These are phyloP conservation scores for Hymenoscyphus albidus DNA, from an alignment of 2,329 filamentous ascomycete species.

Conservation along the genomic window DNA sequence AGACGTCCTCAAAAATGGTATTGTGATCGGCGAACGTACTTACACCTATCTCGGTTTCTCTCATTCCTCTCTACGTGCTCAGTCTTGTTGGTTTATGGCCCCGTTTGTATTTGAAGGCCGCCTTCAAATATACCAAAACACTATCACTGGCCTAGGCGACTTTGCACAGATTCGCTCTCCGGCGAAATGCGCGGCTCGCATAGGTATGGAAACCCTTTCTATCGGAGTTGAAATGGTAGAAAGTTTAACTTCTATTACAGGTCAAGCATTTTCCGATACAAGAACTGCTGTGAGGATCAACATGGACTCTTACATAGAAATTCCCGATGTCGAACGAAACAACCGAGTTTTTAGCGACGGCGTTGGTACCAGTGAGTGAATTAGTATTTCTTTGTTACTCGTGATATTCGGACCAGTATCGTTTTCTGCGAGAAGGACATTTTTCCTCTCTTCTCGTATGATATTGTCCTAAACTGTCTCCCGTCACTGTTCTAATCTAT, in stretches of 20 bases:
- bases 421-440: background rate
- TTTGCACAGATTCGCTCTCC: constrained; percentile 50
- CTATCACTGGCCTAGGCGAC: constrained; percentile 46
- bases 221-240: background rate
- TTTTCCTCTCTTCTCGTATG: no score
- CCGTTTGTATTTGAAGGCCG: constrained; percentile 39
- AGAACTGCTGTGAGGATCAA: constrained; percentile 55
- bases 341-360: constrained; percentile 72
- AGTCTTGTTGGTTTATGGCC: constrained; percentile 65
- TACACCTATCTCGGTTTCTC: constrained; percentile 74
- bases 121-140: constrained; percentile 35
- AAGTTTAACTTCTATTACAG: background rate
- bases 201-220: constrained; percentile 37
- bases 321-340: constrained; percentile 51
- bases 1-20: constrained; percentile 51
- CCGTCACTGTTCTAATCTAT: no score
- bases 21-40: constrained; percentile 58
- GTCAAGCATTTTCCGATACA: constrained; percentile 70
- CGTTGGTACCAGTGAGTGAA: constrained; percentile 53
- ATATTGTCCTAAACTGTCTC: no score
- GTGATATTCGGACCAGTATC: background rate
- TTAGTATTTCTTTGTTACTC: background rate
- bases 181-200: constrained; percentile 55
- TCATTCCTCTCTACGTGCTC: constrained; percentile 69
- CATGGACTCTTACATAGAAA: constrained; percentile 33